These are phyloP conservation scores for Penicillium sp. DNA, from an alignment of 2,329 filamentous ascomycete genomes.

Conservation along the genomic window DNA sequence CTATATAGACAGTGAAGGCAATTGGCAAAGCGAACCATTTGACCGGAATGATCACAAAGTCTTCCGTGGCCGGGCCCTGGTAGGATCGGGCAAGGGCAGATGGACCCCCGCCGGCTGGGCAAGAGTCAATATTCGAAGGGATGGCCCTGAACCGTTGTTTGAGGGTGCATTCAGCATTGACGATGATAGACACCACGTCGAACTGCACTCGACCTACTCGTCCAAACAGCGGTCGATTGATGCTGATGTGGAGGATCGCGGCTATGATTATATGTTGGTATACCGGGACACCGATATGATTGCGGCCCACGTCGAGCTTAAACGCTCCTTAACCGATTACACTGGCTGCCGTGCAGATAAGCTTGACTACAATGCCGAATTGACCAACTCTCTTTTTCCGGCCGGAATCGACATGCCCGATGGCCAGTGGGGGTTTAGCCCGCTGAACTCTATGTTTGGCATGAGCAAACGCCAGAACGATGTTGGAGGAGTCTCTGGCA, in stretches of 20 bases:
- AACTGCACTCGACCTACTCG: constrained; percentile 74
- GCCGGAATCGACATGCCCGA: constrained; percentile 58
- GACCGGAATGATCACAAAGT: constrained; percentile 76
- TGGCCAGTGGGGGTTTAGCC: constrained; percentile 63
- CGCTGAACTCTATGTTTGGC: constrained; percentile 71
- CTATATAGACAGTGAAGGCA: constrained; percentile 73
- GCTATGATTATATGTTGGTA: constrained; percentile 81
- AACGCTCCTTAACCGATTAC: constrained; percentile 55
- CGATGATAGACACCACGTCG: constrained; percentile 84
- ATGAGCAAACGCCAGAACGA: constrained; percentile 67
- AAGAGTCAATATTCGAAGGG: constrained; percentile 74
- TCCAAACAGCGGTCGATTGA: constrained; percentile 73
- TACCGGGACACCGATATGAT: constrained; percentile 89
- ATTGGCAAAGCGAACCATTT: constrained; percentile 70
- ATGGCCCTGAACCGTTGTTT: constrained; percentile 80
- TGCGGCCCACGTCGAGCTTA: constrained; percentile 63
- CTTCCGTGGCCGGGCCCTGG: constrained; percentile 78
- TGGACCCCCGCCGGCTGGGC: constrained; percentile 90
- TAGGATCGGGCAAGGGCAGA: constrained; percentile 64
- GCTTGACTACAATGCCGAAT: constrained; percentile 77
- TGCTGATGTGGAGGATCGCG: constrained; percentile 61
- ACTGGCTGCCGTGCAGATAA: constrained; percentile 72
- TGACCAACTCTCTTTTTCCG: constrained; percentile 68
- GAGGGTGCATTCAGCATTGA: constrained; percentile 85
- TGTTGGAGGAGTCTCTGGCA: constrained; percentile 69